These are phyloP conservation scores for Aspergillus transmontanensis DNA, from an alignment of 2,329 filamentous ascomycete genomes.

Conservation along the genomic window DNA sequence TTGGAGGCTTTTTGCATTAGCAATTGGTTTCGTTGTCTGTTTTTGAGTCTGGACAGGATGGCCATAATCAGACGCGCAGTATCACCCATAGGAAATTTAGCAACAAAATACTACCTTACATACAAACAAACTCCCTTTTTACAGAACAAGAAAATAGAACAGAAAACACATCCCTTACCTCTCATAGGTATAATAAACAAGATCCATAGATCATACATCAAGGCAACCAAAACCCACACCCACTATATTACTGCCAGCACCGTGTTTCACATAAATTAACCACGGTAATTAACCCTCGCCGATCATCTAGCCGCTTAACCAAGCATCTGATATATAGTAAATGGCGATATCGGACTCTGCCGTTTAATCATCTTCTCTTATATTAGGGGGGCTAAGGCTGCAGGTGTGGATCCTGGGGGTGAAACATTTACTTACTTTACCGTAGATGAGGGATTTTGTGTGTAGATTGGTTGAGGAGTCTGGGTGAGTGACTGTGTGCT, in stretches of 20 bases:
- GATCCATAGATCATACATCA: too few relatives aligned
- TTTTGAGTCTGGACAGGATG: background rate
- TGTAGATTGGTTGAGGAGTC: too few relatives aligned
- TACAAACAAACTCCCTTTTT: background rate
- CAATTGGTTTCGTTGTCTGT: background rate
- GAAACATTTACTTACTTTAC: too few relatives aligned
- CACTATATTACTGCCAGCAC: too few relatives aligned
- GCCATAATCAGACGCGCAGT: background rate
- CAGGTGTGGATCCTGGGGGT: too few relatives aligned
- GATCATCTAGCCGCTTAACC: background rate
- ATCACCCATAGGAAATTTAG: background rate
- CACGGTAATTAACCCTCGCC: background rate
- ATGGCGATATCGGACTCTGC: too few relatives aligned
- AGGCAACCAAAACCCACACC: too few relatives aligned
- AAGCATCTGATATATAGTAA: background rate
- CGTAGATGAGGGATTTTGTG: too few relatives aligned
- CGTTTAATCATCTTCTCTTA: too few relatives aligned
- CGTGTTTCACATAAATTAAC: background rate
- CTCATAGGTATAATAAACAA: background rate
- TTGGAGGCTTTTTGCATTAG: conserved; percentile 3
- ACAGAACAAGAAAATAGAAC: background rate
- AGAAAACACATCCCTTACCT: background rate
- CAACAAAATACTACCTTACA: background rate
- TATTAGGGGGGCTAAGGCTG: too few relatives aligned
- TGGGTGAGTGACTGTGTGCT: too few relatives aligned